Evolutionary conservation across 306 rosid genomes (phyloP).

Genomic region (Pyrus pyrifolia): DNA sequence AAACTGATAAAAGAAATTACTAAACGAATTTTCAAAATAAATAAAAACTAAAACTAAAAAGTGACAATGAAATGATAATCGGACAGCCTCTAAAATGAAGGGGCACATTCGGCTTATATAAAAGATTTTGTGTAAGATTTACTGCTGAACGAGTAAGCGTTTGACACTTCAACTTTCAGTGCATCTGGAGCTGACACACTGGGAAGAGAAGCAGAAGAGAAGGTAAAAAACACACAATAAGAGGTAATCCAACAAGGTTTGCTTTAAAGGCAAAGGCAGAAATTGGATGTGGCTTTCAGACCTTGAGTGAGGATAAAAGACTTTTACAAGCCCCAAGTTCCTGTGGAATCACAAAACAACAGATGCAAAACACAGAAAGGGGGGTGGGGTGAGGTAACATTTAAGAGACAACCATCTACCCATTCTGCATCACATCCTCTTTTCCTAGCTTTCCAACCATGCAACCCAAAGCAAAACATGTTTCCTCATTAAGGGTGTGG

Average conservation of each 20-base stretch:
- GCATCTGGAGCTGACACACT: slow-evolving; percentile 13
- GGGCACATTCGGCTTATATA: too few relatives aligned
- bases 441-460: slow-evolving; percentile 34
- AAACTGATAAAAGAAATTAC: too few relatives aligned
- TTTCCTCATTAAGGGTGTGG: slow-evolving; percentile 32
- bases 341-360: background rate
- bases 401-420: slow-evolving; percentile 35
- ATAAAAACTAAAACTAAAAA: too few relatives aligned
- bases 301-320: slow-evolving; percentile 14
- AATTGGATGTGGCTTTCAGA: slow-evolving; percentile 33
- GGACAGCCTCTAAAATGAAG: too few relatives aligned
- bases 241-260: slow-evolving; percentile 27
- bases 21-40: too few relatives aligned
- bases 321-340: slow-evolving; percentile 10
- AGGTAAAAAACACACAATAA: slow-evolving; percentile 19
- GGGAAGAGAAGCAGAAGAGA: background rate
- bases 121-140: background rate
- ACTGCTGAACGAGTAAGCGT: background rate
- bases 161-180: slow-evolving; percentile 6
- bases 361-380: background rate
- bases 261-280: slow-evolving; percentile 33
- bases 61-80: too few relatives aligned
- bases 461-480: slow-evolving; percentile 19
- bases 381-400: too few relatives aligned
- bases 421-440: slow-evolving; percentile 27